Conservation (phyloP, 441 rosid species). For the Corymbia calophylla region DNA sequence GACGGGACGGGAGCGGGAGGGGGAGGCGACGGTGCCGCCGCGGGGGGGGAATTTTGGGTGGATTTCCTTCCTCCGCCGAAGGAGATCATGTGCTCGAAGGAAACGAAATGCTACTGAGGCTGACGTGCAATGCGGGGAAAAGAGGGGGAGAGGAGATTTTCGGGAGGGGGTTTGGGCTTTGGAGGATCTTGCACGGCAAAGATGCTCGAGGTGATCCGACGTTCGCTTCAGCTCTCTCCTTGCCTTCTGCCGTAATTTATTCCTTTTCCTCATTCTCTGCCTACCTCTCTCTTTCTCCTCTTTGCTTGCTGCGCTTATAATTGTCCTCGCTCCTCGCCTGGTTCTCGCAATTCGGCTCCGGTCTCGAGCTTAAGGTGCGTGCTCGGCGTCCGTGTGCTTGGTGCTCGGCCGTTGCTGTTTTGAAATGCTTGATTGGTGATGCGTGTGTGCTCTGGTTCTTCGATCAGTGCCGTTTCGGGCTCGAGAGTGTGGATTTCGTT, state of each 20-base stretch:
- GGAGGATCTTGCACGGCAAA: conserved; percentile 10
- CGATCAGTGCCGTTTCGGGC: neutral
- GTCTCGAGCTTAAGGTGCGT: neutral
- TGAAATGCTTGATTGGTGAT: neutral
- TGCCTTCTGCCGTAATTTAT: conserved; percentile 6
- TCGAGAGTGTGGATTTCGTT: neutral
- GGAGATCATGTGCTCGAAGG: neutral
- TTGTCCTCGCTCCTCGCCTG: neutral
- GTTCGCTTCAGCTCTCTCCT: neutral
- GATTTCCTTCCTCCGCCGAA: neutral
- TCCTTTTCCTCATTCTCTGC: neutral
- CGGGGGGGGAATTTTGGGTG: neutral
- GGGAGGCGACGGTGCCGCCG: neutral
- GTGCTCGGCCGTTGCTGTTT: neutral
- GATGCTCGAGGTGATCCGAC: neutral
- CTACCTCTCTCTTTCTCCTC: neutral
- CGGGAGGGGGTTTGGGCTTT: neutral
- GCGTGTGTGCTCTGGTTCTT: neutral
- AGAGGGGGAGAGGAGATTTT: neutral
- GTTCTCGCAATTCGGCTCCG: neutral
- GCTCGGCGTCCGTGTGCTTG: neutral
- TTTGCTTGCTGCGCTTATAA: neutral
- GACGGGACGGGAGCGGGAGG: neutral
- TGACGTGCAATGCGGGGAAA: conserved; percentile 10
- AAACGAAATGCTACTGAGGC: neutral